Evolutionary conservation across 768 basidiomycete genomes (phyloP).

Genomic region (Boletus sp.): DNA sequence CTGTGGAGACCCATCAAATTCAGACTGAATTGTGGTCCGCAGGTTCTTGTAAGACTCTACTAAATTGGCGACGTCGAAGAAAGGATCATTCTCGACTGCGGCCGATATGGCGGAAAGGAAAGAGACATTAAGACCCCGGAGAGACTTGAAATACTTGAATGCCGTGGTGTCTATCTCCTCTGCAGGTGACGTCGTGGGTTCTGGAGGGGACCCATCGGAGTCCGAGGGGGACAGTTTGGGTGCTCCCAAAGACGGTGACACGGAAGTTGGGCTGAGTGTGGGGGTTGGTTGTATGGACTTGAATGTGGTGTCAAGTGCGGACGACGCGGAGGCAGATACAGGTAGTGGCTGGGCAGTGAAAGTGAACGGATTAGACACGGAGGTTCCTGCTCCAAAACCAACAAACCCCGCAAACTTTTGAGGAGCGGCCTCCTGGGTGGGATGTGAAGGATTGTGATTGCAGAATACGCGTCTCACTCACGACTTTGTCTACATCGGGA

Average conservation of each 20-base stretch:
- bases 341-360: constrained; percentile 33
- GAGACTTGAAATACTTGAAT: constrained; percentile 59
- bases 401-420: constrained; percentile 49
- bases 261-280: constrained; percentile 17
- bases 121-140: constrained; percentile 74
- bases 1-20: constrained; percentile 43
- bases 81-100: constrained; percentile 65
- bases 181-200: constrained; percentile 17
- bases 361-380: constrained; percentile 36
- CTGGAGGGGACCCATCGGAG: constrained; percentile 23
- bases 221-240: constrained; percentile 17
- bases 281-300: constrained; percentile 13
- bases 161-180: constrained; percentile 33
- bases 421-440: constrained; percentile 23
- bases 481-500: constrained; percentile 21
- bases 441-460: constrained; percentile 15
- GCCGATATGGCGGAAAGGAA: constrained; percentile 56
- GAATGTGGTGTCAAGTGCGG: constrained; percentile 6
- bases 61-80: constrained; percentile 55
- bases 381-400: constrained; percentile 45
- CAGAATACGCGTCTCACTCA: constrained; percentile 22
- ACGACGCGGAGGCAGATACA: constrained; percentile 8
- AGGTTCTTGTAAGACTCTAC: constrained; percentile 58
- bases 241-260: constrained; percentile 17
- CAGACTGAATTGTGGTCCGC: constrained; percentile 52